Conservation (phyloP, 331 rosid genomes). For the Stylosanthes scabra region DNA sequence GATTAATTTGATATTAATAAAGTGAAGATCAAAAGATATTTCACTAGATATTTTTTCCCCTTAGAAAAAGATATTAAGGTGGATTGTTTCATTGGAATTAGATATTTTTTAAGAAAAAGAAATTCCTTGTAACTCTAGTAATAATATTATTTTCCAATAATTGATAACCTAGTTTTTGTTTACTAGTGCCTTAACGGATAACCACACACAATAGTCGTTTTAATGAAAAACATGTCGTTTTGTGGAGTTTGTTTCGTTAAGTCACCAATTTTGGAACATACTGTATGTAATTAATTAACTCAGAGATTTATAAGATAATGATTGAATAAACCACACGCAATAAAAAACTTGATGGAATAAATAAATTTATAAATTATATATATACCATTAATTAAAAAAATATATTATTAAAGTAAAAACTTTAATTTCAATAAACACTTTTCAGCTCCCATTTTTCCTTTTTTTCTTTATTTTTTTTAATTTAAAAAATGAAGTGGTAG, state of each 20-base stretch:
- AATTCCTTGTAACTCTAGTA: not conserved
- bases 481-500: constrained; percentile 1
- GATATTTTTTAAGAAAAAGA: constrained; percentile 12
- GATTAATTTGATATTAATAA: not conserved
- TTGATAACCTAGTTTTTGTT: not conserved
- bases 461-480: too few species aligned
- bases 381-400: not conserved
- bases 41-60: not conserved
- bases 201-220: not conserved
- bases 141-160: not conserved
- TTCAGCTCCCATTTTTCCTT: not conserved
- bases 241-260: not conserved
- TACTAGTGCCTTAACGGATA: not conserved
- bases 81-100: not conserved
- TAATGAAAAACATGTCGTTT: not conserved
- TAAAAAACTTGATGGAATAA: not conserved
- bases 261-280: not conserved
- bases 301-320: not conserved
- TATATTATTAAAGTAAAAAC: too few species aligned
- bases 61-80: not conserved
- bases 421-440: not conserved
- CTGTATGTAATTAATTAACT: not conserved
- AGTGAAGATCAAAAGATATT: constrained; percentile 14
- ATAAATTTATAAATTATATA: not conserved
- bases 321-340: not conserved